Percentiles rank a stretch among this genome's conserved stretches.
phyloP scores from a whole-genome alignment of 2,329 filamentous ascomycete species.

The Fusarium abutilonis region DNA sequence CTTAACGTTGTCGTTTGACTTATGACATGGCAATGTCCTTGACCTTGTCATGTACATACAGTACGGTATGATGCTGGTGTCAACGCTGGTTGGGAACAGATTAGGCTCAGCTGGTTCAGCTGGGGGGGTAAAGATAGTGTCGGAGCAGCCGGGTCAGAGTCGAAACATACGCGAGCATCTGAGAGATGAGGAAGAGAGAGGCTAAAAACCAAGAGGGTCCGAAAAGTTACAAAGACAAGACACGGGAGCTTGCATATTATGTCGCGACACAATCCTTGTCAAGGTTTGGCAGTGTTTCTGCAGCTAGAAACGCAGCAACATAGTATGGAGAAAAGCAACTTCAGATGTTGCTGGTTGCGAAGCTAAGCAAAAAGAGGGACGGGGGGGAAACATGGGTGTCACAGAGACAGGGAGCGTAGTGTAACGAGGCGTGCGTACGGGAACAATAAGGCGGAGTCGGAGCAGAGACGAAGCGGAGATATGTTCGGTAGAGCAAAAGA shows the following conservation, averaged over 20 bases:
- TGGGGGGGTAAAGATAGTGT: constrained; percentile 20
- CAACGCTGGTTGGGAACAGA: constrained; percentile 34
- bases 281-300: constrained; percentile 9
- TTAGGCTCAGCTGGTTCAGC: constrained; percentile 29
- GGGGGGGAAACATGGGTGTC: constrained; percentile 35
- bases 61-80: constrained; percentile 15
- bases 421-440: constrained; percentile 25
- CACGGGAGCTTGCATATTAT: constrained; percentile 43
- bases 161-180: constrained; percentile 5
- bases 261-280: constrained; percentile 26
- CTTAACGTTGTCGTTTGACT: constrained; percentile 30
- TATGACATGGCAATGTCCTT: constrained; percentile 24
- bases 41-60: constrained; percentile 12
- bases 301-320: constrained; percentile 15
- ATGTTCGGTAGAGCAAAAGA: constrained; percentile 1
- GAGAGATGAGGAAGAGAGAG: constrained; percentile 26
- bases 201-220: no score
- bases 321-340: constrained; percentile 35
- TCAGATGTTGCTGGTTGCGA: constrained; percentile 28
- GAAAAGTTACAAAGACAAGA: constrained; percentile 16
- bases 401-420: constrained; percentile 32
- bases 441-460: constrained; percentile 24
- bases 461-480: constrained; percentile 19
- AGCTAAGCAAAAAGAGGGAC: constrained; percentile 21
- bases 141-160: constrained; percentile 19